Conservation (phyloP, 139 green algal species). For the Coelastrella sp. region DNA sequence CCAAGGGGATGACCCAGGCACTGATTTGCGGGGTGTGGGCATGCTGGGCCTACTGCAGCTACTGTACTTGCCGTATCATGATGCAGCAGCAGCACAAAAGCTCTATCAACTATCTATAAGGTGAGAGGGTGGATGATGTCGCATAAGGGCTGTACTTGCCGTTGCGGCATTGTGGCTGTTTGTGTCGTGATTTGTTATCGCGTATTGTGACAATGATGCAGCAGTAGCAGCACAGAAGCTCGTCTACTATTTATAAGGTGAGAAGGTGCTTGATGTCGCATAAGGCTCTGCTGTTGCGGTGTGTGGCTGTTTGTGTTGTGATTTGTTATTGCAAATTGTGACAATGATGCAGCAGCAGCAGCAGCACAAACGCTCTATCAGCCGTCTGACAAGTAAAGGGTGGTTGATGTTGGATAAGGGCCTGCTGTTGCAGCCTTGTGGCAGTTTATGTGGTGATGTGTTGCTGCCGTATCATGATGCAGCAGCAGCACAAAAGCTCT, state of each 20-base stretch:
- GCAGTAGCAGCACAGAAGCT: conserved; percentile 47
- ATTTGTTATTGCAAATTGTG: too few relatives aligned
- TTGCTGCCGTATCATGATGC: conserved; percentile 57
- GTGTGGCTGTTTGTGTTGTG: too few relatives aligned
- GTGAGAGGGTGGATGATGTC: too few relatives aligned
- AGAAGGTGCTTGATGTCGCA: too few relatives aligned
- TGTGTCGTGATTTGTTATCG: too few relatives aligned
- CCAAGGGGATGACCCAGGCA: conserved; percentile 80
- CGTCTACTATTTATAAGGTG: conserved; percentile 56
- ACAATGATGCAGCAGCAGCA: conserved; percentile 77
- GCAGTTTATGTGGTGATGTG: conserved; percentile 73
- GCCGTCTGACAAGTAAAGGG: too few relatives aligned
- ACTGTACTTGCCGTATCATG: conserved; percentile 58
- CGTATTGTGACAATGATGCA: conserved; percentile 11
- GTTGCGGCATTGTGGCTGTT: too few relatives aligned
- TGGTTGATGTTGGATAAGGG: neutral
- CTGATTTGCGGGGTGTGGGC: conserved; percentile 76
- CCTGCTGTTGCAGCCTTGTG: conserved; percentile 56
- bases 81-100: conserved; percentile 40
- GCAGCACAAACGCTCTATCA: conserved; percentile 63
- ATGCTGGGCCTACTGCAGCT: conserved; percentile 79
- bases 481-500: conserved; percentile 49
- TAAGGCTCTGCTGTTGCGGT: conserved; percentile 64
- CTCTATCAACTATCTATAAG: conserved; percentile 62
- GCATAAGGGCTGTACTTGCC: too few relatives aligned